Conservation (phyloP, 106 monocot genomes). For the Dactylorhiza incarnata region DNA sequence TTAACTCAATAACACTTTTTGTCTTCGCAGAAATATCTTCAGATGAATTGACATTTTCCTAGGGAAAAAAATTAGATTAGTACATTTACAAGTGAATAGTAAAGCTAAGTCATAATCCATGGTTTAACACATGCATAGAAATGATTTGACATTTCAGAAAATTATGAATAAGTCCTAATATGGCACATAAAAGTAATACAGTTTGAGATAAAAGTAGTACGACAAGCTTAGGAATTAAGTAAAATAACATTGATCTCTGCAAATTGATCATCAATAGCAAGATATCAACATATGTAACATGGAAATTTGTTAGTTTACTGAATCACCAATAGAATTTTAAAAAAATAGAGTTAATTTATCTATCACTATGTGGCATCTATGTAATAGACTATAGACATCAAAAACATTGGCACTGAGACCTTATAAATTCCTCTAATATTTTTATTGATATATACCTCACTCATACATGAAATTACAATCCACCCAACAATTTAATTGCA, state of each 20-base stretch:
- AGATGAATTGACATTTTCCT: conserved; percentile 87
- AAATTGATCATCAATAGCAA: neutral
- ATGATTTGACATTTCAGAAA: neutral
- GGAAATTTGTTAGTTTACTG: neutral
- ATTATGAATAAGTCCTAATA: neutral
- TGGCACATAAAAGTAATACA: neutral
- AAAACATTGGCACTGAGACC: neutral
- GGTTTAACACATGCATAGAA: neutral
- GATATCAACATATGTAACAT: neutral
- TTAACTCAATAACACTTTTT: conserved; percentile 95
- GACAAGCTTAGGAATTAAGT: neutral
- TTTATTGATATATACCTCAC: neutral
- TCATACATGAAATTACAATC: neutral
- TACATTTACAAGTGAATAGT: neutral
- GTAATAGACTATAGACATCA: neutral
- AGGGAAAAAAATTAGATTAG: conserved; percentile 10
- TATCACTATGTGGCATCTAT: neutral
- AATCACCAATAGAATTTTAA: neutral
- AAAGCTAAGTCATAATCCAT: neutral
- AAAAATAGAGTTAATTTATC: neutral
- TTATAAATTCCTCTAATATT: neutral
- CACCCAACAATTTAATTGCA: neutral
- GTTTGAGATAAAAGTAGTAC: neutral
- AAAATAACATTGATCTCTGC: neutral
- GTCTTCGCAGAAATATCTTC: conserved; percentile 97